A percentile compares a stretch with the other conserved stretches of the same genome.
Evolutionary conservation across 179 eudicot genomes (phyloP).

Genomic region (Gypsophila paniculata): DNA sequence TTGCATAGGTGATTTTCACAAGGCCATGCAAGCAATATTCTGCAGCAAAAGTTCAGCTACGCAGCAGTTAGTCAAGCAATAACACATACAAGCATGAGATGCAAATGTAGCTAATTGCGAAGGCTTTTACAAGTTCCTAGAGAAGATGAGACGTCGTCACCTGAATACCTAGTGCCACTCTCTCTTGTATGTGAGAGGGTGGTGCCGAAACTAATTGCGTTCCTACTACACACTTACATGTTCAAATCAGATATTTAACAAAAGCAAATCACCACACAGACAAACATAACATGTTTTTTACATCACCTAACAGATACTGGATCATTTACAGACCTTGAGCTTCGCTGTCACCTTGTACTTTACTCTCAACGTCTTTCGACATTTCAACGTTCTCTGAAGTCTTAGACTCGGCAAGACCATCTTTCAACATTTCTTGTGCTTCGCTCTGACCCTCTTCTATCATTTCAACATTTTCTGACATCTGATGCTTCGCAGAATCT

Average conservation of each 20-base stretch:
- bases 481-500: conserved; percentile 29
- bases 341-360: conserved; percentile 22
- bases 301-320: conserved; percentile 12
- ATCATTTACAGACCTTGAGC: conserved; percentile 9
- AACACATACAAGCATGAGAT: neutral
- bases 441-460: conserved; percentile 10
- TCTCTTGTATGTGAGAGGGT: too few species aligned
- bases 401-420: conserved; percentile 29
- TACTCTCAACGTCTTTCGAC: conserved; percentile 10
- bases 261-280: neutral
- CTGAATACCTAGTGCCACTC: too few species aligned
- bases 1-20: neutral
- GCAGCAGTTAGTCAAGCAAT: neutral
- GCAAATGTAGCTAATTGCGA: neutral
- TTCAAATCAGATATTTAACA: conserved; percentile 2
- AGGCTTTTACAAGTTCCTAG: conserved; percentile 6
- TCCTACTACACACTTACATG: neutral
- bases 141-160: too few species aligned
- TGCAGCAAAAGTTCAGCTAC: neutral
- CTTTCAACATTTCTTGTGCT: conserved; percentile 15
- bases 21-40: neutral
- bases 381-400: neutral
- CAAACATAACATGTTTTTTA: conserved; percentile 5
- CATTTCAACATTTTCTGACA: conserved; percentile 18
- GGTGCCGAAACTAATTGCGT: neutral